Base-by-base conservation (phyloP, 371 early-diverging fungal species). In the Zopfochytrium polystomum region DNA sequence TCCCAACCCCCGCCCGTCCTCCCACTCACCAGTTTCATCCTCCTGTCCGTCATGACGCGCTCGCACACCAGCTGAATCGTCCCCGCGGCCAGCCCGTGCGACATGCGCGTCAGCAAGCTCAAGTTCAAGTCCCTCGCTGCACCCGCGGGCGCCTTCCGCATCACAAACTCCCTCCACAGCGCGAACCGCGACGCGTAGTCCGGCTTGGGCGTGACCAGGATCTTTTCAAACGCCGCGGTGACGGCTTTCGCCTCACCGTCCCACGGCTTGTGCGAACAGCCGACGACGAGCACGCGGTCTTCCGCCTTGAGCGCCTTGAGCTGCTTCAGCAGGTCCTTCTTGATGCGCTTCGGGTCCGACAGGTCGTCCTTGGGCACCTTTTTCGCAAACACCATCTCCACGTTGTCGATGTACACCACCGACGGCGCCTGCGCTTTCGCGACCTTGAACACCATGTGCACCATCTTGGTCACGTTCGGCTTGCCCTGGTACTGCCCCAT, bases 391-490 rank as follows among this genome's bases (percentile, higher is more conserved):
- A 83, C 62, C 75, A 77, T 77, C 55, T 83, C 83, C 20, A 72
- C 66, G 45, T 73, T 72, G 64, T 83, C 80, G 44, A 83, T 73
- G 67, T 72, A 75, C 43, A 83, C 71, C 53, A 83, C 67, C 25
- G 83, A 60, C 1, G 83, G 83, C 4, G 74, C 63, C 31, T 76
- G 63, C 20, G 75, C 75, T 62, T 72, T 69, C 25, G 83, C 83
- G 9, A 83, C 82, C 56, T 83, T 83, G 71, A 83, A 83, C 1
- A 78, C 80, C 78, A 81, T 81, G 75, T 83, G 81, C 44, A 83
- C 44, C 80, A 83, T 78, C 35, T 73, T 75, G 33, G 78, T 65
- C 1, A 73, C 71, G 22, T 64, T 67, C 20, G 74, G 55, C 55
- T 83, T 83, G 50, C 83, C 83, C 2, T 60, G 51, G 57, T 56